Percentiles rank a stretch among this genome's conserved stretches.
phyloP scores from a whole-genome alignment of 768 basidiomycete species.

The Nevesoporus exiguus region DNA sequence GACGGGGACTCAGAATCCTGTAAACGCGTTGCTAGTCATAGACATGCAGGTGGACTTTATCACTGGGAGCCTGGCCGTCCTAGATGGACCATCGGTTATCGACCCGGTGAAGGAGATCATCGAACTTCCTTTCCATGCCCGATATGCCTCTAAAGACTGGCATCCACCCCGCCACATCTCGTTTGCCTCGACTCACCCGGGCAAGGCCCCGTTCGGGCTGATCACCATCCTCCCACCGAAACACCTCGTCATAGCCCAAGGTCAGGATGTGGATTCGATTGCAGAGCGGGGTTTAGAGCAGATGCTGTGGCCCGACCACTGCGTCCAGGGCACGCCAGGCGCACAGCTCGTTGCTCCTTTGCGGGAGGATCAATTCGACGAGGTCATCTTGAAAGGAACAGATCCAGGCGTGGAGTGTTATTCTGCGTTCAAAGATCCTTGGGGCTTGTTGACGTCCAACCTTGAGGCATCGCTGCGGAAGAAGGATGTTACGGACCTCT shows the following conservation, averaged over 20 bases:
- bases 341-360: conserved; percentile 58
- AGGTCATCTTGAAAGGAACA: conserved; percentile 52
- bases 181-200: conserved; percentile 54
- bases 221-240: conserved; percentile 35
- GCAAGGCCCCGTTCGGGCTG: conserved; percentile 37
- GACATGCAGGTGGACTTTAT: conserved; percentile 89
- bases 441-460: conserved; percentile 44
- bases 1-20: conserved; percentile 1
- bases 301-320: conserved; percentile 81
- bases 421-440: conserved; percentile 70
- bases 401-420: conserved; percentile 68
- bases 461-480: conserved; percentile 43
- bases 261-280: conserved; percentile 18
- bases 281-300: conserved; percentile 38
- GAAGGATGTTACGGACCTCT: conserved; percentile 52
- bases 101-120: conserved; percentile 55
- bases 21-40: conserved; percentile 59
- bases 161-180: conserved; percentile 67
- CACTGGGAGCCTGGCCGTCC: conserved; percentile 67
- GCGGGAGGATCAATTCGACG: conserved; percentile 37
- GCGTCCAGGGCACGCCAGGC: conserved; percentile 58
- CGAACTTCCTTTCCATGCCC: conserved; percentile 47
- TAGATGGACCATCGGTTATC: conserved; percentile 56
- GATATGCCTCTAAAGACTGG: conserved; percentile 55
- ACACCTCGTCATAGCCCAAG: conserved; percentile 30